Conservation (phyloP, 78 protist species). For the Planoprotostelium fungivorum region DNA sequence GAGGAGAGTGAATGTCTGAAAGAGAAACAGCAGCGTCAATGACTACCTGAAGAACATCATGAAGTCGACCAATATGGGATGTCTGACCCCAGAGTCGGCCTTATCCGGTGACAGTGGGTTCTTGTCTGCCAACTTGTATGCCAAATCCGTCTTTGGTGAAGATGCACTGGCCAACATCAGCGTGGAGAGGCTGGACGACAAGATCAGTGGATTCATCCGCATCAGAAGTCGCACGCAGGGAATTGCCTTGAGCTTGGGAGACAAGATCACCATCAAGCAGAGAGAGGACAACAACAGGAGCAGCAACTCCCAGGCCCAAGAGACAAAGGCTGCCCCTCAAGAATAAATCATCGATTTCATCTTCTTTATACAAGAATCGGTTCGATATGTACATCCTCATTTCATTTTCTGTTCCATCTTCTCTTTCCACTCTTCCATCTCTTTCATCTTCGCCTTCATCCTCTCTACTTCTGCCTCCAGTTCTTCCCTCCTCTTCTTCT, state of each 20-base stretch:
- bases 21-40: slow-evolving; percentile 49
- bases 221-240: slow-evolving; percentile 95
- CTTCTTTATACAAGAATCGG: too few species aligned
- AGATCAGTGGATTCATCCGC: slow-evolving; percentile 85
- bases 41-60: slow-evolving; percentile 80
- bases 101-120: slow-evolving; percentile 85
- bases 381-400: too few species aligned
- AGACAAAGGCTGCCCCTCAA: too few species aligned
- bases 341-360: too few species aligned
- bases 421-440: too few species aligned
- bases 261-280: slow-evolving; percentile 78
- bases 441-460: too few species aligned
- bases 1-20: too few species aligned
- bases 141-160: slow-evolving; percentile 82
- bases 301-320: too few species aligned
- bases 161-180: slow-evolving; percentile 92
- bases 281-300: slow-evolving; percentile 4
- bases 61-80: slow-evolving; percentile 88
- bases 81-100: slow-evolving; percentile 76
- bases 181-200: slow-evolving; percentile 72
- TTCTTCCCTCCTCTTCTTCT: too few species aligned
- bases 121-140: slow-evolving; percentile 93
- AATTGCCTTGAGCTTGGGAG: slow-evolving; percentile 95
- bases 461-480: too few species aligned
- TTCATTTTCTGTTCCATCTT: too few species aligned